phyloP scores from a whole-genome alignment of 805 yeast species.

The Debaryomyces tyrocola region DNA sequence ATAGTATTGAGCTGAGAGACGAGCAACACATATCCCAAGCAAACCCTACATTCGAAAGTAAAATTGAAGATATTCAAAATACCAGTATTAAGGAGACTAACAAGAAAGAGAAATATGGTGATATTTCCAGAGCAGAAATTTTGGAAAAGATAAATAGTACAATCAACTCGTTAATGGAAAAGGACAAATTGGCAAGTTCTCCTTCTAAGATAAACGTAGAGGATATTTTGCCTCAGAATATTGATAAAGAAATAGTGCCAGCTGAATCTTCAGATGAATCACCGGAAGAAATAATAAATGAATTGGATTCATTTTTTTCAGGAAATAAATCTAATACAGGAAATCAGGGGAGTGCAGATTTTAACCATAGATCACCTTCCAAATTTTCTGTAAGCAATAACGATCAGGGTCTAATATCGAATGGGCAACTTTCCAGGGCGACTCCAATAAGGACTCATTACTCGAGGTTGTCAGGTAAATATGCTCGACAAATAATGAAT shows the following conservation, averaged over 20 bases:
- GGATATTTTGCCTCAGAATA: not conserved
- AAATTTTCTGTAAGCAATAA: not conserved
- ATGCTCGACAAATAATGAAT: slow-evolving; percentile 15
- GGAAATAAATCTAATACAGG: not conserved
- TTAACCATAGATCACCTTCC: not conserved
- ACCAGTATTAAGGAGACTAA: slow-evolving; percentile 1
- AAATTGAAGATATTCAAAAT: not conserved
- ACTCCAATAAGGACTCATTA: not conserved
- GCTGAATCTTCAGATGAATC: slow-evolving; percentile 14
- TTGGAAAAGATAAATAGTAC: slow-evolving; percentile 26
- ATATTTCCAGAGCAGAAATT: slow-evolving; percentile 18
- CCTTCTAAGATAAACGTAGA: not conserved
- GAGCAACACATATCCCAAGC: not conserved
- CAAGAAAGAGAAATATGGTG: slow-evolving; percentile 2
- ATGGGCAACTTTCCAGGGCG: not conserved
- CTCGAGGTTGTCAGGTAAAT: slow-evolving; percentile 12
- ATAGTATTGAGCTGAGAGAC: not conserved
- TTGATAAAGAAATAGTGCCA: not conserved
- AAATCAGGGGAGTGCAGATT: not conserved
- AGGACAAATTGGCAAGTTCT: slow-evolving; percentile 4
- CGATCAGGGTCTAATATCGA: not conserved
- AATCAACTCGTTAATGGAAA: slow-evolving; percentile 14
- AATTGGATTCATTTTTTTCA: slow-evolving; percentile 15
- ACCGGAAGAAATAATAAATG: slow-evolving; percentile 17
- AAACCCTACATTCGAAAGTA: not conserved